These are phyloP conservation scores for Stephanocyclus meneghinianus DNA, from an alignment of 352 stramenopile genomes.

Conservation along the genomic window DNA sequence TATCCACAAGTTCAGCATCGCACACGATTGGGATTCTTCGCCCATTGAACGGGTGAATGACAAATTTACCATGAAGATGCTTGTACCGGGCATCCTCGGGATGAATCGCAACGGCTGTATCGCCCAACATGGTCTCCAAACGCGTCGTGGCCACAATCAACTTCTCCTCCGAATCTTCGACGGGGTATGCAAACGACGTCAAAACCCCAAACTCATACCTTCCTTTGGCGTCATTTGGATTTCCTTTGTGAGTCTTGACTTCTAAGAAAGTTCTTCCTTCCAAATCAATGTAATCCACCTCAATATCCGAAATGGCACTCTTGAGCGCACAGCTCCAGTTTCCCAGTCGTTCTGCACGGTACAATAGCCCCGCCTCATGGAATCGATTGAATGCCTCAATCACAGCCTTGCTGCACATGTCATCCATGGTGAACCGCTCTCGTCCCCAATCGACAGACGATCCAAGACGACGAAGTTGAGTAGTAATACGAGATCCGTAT, in stretches of 20 bases:
- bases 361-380: slow-evolving; percentile 96
- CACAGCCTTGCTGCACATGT: slow-evolving; percentile 92
- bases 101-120: slow-evolving; percentile 97
- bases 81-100: slow-evolving; percentile 96
- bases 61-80: slow-evolving; percentile 92
- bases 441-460: slow-evolving; percentile 94
- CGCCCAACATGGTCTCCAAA: slow-evolving; percentile 99
- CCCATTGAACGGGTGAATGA: slow-evolving; percentile 97
- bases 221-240: slow-evolving; percentile 85
- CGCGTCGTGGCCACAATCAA: slow-evolving; percentile 91
- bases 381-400: slow-evolving; percentile 96
- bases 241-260: slow-evolving; percentile 92
- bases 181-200: slow-evolving; percentile 95
- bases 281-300: slow-evolving; percentile 98
- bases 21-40: slow-evolving; percentile 93
- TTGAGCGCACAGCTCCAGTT: slow-evolving; percentile 99
- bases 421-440: slow-evolving; percentile 98
- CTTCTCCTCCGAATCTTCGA: slow-evolving; percentile 89
- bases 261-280: slow-evolving; percentile 92
- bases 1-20: slow-evolving; percentile 96
- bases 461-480: slow-evolving; percentile 91
- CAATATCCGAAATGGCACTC: slow-evolving; percentile 88
- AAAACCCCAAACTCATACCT: slow-evolving; percentile 99
- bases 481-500: slow-evolving; percentile 94
- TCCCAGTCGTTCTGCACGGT: slow-evolving; percentile 93